A percentile compares a stretch with the other conserved stretches of the same genome.
Evolutionary conservation across 2,329 filamentous ascomycete species (phyloP).

Genomic region (Bisporella sp.): DNA sequence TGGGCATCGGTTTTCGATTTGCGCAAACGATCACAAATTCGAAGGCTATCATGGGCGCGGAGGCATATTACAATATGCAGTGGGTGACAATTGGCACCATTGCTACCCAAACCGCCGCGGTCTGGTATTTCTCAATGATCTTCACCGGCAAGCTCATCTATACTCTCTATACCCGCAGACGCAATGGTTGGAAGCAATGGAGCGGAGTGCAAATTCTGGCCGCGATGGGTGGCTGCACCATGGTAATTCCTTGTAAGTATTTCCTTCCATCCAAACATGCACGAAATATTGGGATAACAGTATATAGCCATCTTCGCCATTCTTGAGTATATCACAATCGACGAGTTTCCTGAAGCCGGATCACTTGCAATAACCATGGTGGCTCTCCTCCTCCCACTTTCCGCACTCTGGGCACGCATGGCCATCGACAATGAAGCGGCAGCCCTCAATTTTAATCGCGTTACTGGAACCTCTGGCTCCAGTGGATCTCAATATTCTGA

Average conservation of each 20-base stretch:
- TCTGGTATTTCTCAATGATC: constrained; percentile 55
- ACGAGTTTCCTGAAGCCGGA: constrained; percentile 43
- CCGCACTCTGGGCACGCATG: constrained; percentile 55
- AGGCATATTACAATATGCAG: constrained; percentile 23
- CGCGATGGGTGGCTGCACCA: constrained; percentile 60
- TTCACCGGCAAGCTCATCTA: constrained; percentile 55
- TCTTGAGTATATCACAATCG: constrained; percentile 40
- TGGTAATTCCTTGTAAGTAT: constrained; percentile 55
- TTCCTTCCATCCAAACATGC: not conserved
- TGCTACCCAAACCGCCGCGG: constrained; percentile 46
- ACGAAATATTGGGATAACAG: constrained; percentile 5
- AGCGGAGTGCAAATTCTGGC: constrained; percentile 61
- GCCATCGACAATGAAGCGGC: constrained; percentile 14
- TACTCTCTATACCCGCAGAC: constrained; percentile 47
- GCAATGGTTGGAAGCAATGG: constrained; percentile 51
- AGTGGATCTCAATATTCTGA: not conserved
- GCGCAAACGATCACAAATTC: constrained; percentile 42
- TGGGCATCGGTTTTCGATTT: constrained; percentile 38
- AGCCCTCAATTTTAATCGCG: constrained; percentile 13
- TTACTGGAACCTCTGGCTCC: not conserved
- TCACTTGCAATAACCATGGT: constrained; percentile 50
- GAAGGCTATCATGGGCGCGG: constrained; percentile 13
- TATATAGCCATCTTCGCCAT: constrained; percentile 51
- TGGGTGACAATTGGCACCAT: constrained; percentile 39
- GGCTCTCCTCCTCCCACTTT: constrained; percentile 57